These are phyloP conservation scores for Ceratobasidium sp. DNA, from an alignment of 1,284 basidiomycete genomes.

Conservation along the genomic window DNA sequence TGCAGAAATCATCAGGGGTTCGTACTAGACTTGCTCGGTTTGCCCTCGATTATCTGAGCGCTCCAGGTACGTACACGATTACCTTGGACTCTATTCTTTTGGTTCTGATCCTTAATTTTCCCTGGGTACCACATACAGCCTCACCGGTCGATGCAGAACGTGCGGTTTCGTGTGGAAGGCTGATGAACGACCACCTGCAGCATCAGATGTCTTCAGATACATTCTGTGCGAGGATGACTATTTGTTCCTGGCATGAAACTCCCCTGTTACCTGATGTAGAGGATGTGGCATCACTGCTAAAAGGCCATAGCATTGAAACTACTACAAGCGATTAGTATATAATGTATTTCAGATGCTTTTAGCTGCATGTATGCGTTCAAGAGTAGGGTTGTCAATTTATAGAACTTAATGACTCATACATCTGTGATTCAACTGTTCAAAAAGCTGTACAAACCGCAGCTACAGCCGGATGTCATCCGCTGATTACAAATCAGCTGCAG, in stretches of 20 bases:
- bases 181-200: background rate
- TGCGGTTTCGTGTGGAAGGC: background rate
- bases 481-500: conserved; percentile 1
- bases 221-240: background rate
- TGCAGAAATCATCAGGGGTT: background rate
- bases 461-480: conserved; percentile 3
- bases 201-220: conserved; percentile 6
- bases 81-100: too few relatives aligned
- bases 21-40: background rate
- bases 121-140: too few relatives aligned
- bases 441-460: background rate
- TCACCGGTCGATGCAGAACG: background rate
- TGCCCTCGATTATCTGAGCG: conserved; percentile 19
- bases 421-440: background rate
- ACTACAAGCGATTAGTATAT: too few relatives aligned
- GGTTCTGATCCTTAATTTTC: background rate
- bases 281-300: background rate
- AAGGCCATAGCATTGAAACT: background rate
- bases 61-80: conserved; percentile 18
- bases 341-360: too few relatives aligned
- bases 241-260: conserved; percentile 1
- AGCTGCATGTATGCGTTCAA: too few relatives aligned
- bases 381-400: background rate
- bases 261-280: conserved; percentile 6
- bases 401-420: background rate